Conservation (phyloP, 768 basidiomycete genomes). For the Fomitopsis pulvina region DNA sequence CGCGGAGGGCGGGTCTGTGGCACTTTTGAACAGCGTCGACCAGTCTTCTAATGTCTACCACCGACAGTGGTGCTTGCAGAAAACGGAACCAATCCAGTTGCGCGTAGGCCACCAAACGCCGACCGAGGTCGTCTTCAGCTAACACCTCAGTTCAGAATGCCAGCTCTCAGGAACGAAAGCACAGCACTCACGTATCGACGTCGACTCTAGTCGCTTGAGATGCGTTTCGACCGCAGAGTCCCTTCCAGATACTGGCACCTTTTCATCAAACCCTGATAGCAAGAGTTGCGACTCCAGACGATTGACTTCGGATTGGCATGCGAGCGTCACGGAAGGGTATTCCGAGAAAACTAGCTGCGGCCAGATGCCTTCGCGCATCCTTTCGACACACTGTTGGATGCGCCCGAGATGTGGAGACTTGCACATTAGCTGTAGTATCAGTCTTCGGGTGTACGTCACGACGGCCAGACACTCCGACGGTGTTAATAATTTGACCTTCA, state of each 20-base stretch:
- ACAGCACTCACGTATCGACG: constrained; percentile 39
- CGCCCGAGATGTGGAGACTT: constrained; percentile 43
- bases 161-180: not conserved
- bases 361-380: constrained; percentile 31
- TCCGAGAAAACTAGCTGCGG: constrained; percentile 29
- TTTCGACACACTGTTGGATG: constrained; percentile 17
- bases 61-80: constrained; percentile 26
- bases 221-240: constrained; percentile 33
- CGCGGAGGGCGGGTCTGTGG: constrained; percentile 34
- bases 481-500: constrained; percentile 44
- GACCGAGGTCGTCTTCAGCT: constrained; percentile 33
- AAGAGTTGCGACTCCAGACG: constrained; percentile 26
- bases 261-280: not conserved
- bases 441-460: constrained; percentile 53
- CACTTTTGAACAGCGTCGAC: constrained; percentile 32
- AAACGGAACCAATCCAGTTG: constrained; percentile 63
- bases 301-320: constrained; percentile 27
- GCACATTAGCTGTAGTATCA: constrained; percentile 50
- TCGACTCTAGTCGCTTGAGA: constrained; percentile 34
- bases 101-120: constrained; percentile 40
- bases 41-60: constrained; percentile 36
- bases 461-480: constrained; percentile 61
- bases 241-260: not conserved
- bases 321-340: constrained; percentile 25
- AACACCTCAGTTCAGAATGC: not conserved